Evolutionary conservation across 148 eudicot species (phyloP).

Genomic region (Fagopyrum homotropicum): DNA sequence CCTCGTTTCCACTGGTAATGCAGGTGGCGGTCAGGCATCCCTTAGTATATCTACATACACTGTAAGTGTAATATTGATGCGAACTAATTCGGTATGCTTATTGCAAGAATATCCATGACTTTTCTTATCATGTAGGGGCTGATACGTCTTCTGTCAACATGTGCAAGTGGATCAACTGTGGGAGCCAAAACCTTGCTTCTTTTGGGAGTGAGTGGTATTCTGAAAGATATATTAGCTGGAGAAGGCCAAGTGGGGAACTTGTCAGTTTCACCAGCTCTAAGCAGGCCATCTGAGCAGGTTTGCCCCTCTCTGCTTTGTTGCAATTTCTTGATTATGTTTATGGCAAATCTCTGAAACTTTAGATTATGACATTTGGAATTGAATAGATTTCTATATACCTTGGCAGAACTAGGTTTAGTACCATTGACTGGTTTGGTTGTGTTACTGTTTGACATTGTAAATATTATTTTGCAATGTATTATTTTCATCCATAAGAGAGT

Average conservation of each 20-base stretch:
- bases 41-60: constrained; percentile 88
- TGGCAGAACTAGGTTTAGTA: no score
- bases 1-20: constrained; percentile 64
- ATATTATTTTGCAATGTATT: no score
- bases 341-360: no score
- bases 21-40: constrained; percentile 98
- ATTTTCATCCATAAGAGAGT: no score
- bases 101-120: constrained; percentile 14
- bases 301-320: not conserved
- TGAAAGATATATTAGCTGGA: constrained; percentile 80
- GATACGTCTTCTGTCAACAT: constrained; percentile 85
- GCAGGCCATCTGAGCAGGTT: constrained; percentile 98
- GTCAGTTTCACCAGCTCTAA: constrained; percentile 87
- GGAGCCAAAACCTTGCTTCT: constrained; percentile 88
- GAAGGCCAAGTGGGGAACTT: constrained; percentile 75
- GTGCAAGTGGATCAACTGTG: constrained; percentile 90
- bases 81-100: not conserved
- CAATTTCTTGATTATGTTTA: not conserved
- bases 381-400: no score
- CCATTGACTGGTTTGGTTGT: no score
- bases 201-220: constrained; percentile 81
- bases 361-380: no score
- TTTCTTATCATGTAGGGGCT: constrained; percentile 52
- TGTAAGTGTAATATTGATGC: constrained; percentile 25
- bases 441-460: no score